Conservation (phyloP, 1,139 yeast genomes). For the Kodamaea sp. region DNA sequence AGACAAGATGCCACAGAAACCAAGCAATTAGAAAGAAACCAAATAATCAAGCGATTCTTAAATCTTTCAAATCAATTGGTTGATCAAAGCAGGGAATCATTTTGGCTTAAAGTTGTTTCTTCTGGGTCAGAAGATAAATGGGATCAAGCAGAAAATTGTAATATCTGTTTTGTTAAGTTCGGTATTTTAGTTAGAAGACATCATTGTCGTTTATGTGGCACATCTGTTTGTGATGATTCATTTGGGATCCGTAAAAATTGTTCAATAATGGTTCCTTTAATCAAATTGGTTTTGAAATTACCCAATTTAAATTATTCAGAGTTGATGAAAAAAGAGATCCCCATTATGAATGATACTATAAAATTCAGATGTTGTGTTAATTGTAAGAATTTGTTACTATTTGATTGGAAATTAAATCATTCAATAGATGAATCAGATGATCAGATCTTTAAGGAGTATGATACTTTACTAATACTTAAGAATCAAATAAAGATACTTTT, state of each 20-base stretch:
- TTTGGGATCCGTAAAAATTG: conserved; percentile 42
- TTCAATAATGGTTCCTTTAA: conserved; percentile 67
- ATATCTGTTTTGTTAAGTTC: conserved; percentile 59
- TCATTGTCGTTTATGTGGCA: conserved; percentile 85
- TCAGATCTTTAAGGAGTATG: conserved; percentile 27
- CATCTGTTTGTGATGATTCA: conserved; percentile 71
- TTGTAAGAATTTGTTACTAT: conserved; percentile 64
- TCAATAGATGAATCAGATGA: conserved; percentile 8
- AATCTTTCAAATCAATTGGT: conserved; percentile 32
- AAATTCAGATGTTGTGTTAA: conserved; percentile 54
- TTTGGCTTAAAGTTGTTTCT: conserved; percentile 4
- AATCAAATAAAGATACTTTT: conserved; percentile 30
- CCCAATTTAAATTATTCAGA: conserved; percentile 37
- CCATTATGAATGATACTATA: conserved; percentile 13
- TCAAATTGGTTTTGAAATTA: conserved; percentile 42
- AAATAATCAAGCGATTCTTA: conserved; percentile 61
- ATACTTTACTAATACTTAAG: conserved; percentile 32
- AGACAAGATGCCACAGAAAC: conserved; percentile 43
- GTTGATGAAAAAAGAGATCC: conserved; percentile 16
- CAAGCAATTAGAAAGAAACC: conserved; percentile 48
- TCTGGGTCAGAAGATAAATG: conserved; percentile 40
- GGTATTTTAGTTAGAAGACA: conserved; percentile 67
- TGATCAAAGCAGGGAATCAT: conserved; percentile 16
- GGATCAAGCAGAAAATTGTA: conserved; percentile 58
- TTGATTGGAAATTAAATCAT: conserved; percentile 52